Evolutionary conservation across 2,329 filamentous ascomycete species (phyloP).

Genomic region (Pseudocercospora fijiensis): DNA sequence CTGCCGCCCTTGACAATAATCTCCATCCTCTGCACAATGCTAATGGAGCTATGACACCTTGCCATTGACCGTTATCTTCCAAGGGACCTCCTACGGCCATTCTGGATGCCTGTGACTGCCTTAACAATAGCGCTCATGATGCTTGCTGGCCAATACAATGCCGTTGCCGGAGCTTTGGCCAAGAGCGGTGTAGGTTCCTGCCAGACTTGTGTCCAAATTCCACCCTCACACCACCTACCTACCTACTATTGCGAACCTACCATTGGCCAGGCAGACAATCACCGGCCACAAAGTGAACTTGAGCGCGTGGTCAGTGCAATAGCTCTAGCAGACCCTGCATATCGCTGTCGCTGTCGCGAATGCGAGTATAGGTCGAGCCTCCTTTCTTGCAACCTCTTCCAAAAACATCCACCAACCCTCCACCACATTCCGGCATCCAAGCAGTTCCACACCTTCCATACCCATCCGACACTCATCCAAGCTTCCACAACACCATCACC

Average conservation of each 20-base stretch:
- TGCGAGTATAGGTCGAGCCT: background rate
- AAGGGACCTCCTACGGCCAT: background rate
- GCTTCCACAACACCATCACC: background rate
- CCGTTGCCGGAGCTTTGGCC: background rate
- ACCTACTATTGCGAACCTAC: background rate
- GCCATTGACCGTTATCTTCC: conserved; percentile 2
- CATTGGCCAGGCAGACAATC: conserved; percentile 1
- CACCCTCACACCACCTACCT: background rate
- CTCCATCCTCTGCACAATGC: background rate
- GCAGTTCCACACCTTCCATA: background rate
- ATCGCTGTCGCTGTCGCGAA: background rate
- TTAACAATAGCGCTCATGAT: conserved; percentile 2
- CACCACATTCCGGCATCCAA: background rate
- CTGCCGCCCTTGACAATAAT: background rate
- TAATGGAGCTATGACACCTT: background rate
- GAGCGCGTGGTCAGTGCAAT: background rate
- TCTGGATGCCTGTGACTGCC: conserved; percentile 2
- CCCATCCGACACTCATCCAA: conserved; percentile 2
- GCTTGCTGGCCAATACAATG: background rate
- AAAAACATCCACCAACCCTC: background rate
- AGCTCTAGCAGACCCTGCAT: conserved; percentile 3
- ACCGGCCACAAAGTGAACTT: background rate
- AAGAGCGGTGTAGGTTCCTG: background rate
- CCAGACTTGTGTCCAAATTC: background rate
- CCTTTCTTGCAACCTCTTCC: conserved; percentile 4